Base-by-base conservation (phyloP, 352 stramenopile genomes). In the Phytophthora cajani region DNA sequence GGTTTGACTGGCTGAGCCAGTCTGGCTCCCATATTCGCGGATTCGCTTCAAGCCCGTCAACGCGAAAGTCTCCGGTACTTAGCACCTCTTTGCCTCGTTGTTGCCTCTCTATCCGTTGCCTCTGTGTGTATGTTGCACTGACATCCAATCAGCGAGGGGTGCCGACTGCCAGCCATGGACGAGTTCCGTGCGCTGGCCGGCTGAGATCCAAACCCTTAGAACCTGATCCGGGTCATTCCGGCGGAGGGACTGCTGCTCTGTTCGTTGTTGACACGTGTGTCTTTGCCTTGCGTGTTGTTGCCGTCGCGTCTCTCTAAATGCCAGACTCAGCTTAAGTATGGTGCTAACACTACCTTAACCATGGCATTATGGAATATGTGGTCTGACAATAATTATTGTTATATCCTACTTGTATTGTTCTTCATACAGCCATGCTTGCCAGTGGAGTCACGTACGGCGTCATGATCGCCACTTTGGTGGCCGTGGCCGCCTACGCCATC, bases 401-500 rank as follows among this genome's bases (percentile, higher is more conserved):
- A 12, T 16, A 27, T 11, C 7, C 44, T 19, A 23, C 21, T 23
- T 23, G 21, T 23, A 19, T 30, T 30, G 27, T 6, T 30, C 27
- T 30, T 6, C 27, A 30, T 36, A 12, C 40, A 66, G 42, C 84
- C 16, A 49, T 86, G 76, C 71, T 87, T 21, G 63, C 67, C n/a
- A 64, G 65, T 11, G 62, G 32, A 10, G 78, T 66, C 21, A 82
- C 74, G 21, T 89, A 90, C 69, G 56, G 65, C 54, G 63, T 80
- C 53, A 81, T 87, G 67, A 71, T 88, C 67, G 72, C 62, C 33
- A 91, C 83, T 42, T 66, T 91, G 4, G 47, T 84, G 23, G 75
- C 62, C 25, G 79, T 91, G 23, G 81, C 81, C 5, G 52, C 57
- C 46, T 91, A 89, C 69, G 83, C 83, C 36, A 83, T 91, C 71